A percentile compares a stretch with the other conserved stretches of the same genome.
Conservation (phyloP, 1,284 basidiomycete genomes). For the Pterulicium gracile region DNA sequence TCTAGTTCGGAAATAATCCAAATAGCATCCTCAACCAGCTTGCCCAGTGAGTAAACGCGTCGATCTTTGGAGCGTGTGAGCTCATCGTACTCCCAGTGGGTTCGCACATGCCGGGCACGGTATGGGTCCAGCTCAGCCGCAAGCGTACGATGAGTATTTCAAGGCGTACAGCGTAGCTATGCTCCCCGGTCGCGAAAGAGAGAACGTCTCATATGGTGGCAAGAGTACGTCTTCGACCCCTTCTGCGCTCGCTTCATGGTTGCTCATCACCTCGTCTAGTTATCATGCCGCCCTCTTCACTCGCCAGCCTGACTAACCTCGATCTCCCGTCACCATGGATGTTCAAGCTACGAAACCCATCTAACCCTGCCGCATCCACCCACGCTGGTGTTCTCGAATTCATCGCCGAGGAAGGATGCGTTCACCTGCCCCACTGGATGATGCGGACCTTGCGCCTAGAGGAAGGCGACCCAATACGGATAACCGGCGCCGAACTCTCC, state of each 20-base stretch:
- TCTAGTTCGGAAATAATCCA: not conserved
- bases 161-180: slow-evolving; percentile 83
- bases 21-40: not conserved
- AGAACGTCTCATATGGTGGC: slow-evolving; percentile 90
- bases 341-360: slow-evolving; percentile 89
- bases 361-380: slow-evolving; percentile 79
- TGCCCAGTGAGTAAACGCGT: not conserved
- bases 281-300: slow-evolving; percentile 93
- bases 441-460: slow-evolving; percentile 91
- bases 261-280: slow-evolving; percentile 41
- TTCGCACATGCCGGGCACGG: not conserved
- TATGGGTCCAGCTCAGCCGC: slow-evolving; percentile 39
- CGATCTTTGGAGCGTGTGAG: not conserved
- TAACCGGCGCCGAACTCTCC: slow-evolving; percentile 79
- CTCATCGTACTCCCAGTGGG: not conserved
- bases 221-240: slow-evolving; percentile 84
- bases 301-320: slow-evolving; percentile 80
- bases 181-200: slow-evolving; percentile 72
- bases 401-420: slow-evolving; percentile 93
- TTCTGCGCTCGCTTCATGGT: slow-evolving; percentile 8
- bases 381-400: slow-evolving; percentile 98
- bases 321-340: slow-evolving; percentile 94
- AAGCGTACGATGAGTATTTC: slow-evolving; percentile 72
- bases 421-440: slow-evolving; percentile 98
- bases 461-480: slow-evolving; percentile 92